Conservation (phyloP, 768 basidiomycete species). For the Naganishia randhawae region DNA sequence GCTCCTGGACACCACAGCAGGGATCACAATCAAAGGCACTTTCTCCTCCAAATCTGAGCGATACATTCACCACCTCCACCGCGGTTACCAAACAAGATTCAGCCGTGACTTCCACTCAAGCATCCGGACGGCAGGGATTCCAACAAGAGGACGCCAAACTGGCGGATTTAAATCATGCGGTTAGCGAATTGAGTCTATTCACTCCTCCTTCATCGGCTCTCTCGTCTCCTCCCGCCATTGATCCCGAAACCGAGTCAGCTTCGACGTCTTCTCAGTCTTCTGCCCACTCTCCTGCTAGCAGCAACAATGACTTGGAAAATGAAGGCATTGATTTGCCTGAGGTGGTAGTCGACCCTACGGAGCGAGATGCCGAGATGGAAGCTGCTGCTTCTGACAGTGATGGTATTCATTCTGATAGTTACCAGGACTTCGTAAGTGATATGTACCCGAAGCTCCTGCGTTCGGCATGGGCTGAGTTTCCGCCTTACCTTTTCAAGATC, state of each 20-base stretch:
- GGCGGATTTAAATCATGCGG: conserved; percentile 6
- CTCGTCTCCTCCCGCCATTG: conserved; percentile 44
- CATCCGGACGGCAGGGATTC: neutral
- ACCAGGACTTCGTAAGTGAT: conserved; percentile 48
- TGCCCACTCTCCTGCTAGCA: conserved; percentile 42
- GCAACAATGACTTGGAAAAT: conserved; percentile 32
- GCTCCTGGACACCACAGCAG: conserved; percentile 17
- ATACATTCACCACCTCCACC: neutral
- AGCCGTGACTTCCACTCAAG: conserved; percentile 22
- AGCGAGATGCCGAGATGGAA: conserved; percentile 31
- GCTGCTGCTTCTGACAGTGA: conserved; percentile 10
- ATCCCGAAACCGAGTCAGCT: conserved; percentile 26
- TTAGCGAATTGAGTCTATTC: conserved; percentile 32
- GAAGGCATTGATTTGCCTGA: conserved; percentile 32
- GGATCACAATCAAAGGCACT: conserved; percentile 2
- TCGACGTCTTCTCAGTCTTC: conserved; percentile 40
- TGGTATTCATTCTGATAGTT: conserved; percentile 33
- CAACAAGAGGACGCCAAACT: conserved; percentile 5
- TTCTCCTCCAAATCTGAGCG: neutral
- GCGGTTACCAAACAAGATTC: conserved; percentile 5
- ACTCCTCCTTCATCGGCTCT: conserved; percentile 45
- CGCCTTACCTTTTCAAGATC: conserved; percentile 34
- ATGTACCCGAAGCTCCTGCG: neutral
- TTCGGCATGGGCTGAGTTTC: neutral
- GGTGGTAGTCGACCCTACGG: conserved; percentile 39